Conservation (phyloP, 1,139 yeast genomes). For the Citeromyces siamensis region DNA sequence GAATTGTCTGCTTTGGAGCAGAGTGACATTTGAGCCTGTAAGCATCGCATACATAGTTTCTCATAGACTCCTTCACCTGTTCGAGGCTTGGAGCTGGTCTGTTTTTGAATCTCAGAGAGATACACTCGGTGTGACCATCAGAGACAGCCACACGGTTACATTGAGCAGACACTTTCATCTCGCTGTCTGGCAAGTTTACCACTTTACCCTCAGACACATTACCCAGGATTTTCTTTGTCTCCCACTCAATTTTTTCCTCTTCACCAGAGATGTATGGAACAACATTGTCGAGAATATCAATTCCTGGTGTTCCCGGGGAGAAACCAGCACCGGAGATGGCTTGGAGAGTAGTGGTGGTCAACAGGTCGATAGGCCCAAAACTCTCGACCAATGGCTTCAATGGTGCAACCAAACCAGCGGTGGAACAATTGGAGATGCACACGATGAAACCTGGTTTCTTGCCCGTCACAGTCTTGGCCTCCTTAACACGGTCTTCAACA, state of each 20-base stretch:
- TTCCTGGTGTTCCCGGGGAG: constrained; percentile 95
- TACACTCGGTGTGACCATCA: constrained; percentile 97
- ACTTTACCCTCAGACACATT: constrained; percentile 43
- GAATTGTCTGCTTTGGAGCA: constrained; percentile 88
- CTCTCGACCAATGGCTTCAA: constrained; percentile 79
- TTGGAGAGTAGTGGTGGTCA: constrained; percentile 88
- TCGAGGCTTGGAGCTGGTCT: constrained; percentile 81
- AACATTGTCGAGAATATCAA: constrained; percentile 87
- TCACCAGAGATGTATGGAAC: constrained; percentile 95
- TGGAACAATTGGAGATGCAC: constrained; percentile 96
- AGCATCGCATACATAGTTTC: constrained; percentile 80
- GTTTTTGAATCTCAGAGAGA: constrained; percentile 71
- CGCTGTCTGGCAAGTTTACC: constrained; percentile 50
- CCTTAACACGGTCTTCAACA: constrained; percentile 45
- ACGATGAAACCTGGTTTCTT: constrained; percentile 70
- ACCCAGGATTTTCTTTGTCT: constrained; percentile 90
- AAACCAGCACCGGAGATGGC: constrained; percentile 99
- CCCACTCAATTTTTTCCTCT: constrained; percentile 98
- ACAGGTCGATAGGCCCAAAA: constrained; percentile 81
- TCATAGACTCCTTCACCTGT: constrained; percentile 56
- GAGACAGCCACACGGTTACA: constrained; percentile 96
- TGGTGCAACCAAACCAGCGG: constrained; percentile 97
- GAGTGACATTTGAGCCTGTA: constrained; percentile 67
- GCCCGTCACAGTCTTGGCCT: constrained; percentile 36
- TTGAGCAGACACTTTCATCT: constrained; percentile 84